Conservation (phyloP, 352 stramenopile species). For the Globisporangium solare region DNA sequence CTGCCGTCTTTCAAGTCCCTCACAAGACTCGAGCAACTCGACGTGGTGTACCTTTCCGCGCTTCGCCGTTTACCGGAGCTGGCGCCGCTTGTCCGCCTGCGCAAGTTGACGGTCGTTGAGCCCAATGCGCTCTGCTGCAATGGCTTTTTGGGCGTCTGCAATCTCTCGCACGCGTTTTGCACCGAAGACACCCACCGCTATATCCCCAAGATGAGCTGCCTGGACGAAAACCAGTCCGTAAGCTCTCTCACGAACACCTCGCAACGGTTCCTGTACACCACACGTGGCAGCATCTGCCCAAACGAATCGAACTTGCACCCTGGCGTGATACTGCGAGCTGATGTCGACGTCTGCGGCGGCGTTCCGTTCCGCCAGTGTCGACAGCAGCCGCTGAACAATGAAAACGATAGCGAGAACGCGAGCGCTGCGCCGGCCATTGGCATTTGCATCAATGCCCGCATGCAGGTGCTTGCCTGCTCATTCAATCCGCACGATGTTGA, state of each 20-base stretch:
- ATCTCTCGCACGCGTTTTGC: slow-evolving; percentile 8
- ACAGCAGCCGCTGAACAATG: background rate
- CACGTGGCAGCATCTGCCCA: background rate
- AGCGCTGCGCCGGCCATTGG: background rate
- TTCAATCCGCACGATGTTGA: slow-evolving; percentile 1
- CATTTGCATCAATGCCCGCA: slow-evolving; percentile 4
- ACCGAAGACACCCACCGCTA: background rate
- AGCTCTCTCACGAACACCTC: background rate
- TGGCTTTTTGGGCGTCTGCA: slow-evolving; percentile 21
- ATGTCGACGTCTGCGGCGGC: slow-evolving; percentile 5
- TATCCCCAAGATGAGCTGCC: background rate
- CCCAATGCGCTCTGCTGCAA: slow-evolving; percentile 27
- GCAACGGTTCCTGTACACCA: background rate
- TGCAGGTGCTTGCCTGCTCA: slow-evolving; percentile 10
- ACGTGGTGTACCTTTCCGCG: slow-evolving; percentile 11
- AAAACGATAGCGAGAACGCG: background rate
- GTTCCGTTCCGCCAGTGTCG: slow-evolving; percentile 9
- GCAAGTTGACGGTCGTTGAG: slow-evolving; percentile 11
- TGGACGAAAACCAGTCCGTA: background rate
- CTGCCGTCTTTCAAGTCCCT: slow-evolving; percentile 20
- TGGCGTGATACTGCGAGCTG: background rate
- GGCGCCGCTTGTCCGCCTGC: slow-evolving; percentile 15
- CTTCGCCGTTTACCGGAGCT: slow-evolving; percentile 21
- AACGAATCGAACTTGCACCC: background rate
- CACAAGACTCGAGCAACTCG: slow-evolving; percentile 18